These are phyloP conservation scores for Ormosia emarginata DNA, from an alignment of 306 rosid species.

Conservation along the genomic window DNA sequence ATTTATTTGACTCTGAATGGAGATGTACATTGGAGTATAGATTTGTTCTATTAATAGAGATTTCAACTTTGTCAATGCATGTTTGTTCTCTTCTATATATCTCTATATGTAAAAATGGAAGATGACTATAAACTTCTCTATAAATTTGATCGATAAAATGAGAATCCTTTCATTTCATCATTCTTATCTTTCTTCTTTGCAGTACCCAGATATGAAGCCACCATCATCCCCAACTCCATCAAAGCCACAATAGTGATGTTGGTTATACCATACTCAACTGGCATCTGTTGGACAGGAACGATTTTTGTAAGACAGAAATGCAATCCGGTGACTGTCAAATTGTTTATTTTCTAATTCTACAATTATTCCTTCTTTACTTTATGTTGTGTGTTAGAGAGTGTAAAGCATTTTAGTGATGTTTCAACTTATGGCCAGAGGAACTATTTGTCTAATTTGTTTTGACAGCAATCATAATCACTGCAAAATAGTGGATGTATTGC, in stretches of 20 bases:
- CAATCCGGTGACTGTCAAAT: neutral
- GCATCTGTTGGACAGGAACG: constrained; percentile 1
- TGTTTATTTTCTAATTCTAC: neutral
- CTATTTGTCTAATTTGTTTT: neutral
- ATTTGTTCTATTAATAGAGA: neutral
- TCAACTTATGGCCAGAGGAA: neutral
- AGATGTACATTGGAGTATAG: neutral
- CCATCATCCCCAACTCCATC: constrained; percentile 78
- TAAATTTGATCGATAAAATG: neutral
- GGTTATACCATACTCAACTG: neutral
- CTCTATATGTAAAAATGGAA: neutral
- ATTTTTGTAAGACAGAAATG: constrained; percentile 4
- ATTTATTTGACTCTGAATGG: neutral
- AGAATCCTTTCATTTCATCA: neutral
- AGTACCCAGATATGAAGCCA: constrained; percentile 85
- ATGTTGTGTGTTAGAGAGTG: constrained; percentile 12
- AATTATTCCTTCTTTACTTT: neutral
- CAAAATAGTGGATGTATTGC: neutral
- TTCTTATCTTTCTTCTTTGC: constrained; percentile 18
- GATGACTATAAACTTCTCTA: neutral
- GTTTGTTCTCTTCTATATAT: neutral
- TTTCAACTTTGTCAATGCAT: neutral
- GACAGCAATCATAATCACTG: neutral
- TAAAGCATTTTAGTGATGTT: neutral
- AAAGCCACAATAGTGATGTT: constrained; percentile 46